Evolutionary conservation across 2,329 filamentous ascomycete species (phyloP).

Genomic region (Ophiostoma perfectum): DNA sequence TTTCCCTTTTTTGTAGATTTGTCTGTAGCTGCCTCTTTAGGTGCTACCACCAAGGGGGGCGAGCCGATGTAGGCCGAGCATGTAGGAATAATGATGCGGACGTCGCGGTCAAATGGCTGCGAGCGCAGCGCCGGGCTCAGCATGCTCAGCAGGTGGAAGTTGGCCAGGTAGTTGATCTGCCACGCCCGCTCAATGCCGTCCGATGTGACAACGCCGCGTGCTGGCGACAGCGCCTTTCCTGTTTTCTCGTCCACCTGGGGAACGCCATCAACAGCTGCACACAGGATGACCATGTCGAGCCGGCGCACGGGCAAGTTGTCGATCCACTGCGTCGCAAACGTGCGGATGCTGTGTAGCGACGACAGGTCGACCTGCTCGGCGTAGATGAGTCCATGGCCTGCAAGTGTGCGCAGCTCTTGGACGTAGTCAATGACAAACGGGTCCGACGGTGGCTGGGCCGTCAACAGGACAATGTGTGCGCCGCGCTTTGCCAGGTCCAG

Average conservation of each 20-base stretch:
- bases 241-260: slow-evolving; percentile 42
- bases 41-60: slow-evolving; percentile 55
- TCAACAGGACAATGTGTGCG: slow-evolving; percentile 86
- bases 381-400: slow-evolving; percentile 83
- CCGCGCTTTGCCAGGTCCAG: slow-evolving; percentile 71
- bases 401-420: slow-evolving; percentile 71
- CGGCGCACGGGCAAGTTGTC: slow-evolving; percentile 87
- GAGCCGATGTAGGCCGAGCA: slow-evolving; percentile 85
- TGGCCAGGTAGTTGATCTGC: slow-evolving; percentile 92
- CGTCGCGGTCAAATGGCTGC: slow-evolving; percentile 89
- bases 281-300: slow-evolving; percentile 85
- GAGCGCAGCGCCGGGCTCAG: slow-evolving; percentile 83
- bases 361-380: slow-evolving; percentile 89
- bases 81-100: slow-evolving; percentile 78
- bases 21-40: background rate
- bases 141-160: slow-evolving; percentile 90
- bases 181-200: slow-evolving; percentile 86
- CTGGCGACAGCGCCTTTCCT: slow-evolving; percentile 12
- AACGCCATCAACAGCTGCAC: slow-evolving; percentile 51
- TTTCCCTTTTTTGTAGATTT: slow-evolving; percentile 31
- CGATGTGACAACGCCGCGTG: slow-evolving; percentile 50
- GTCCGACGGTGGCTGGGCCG: slow-evolving; percentile 73
- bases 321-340: slow-evolving; percentile 96
- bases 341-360: slow-evolving; percentile 81
- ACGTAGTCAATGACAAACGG: slow-evolving; percentile 90